Evolutionary conservation across 179 eudicot species (phyloP).

Genomic region (Camellia oleifera): DNA sequence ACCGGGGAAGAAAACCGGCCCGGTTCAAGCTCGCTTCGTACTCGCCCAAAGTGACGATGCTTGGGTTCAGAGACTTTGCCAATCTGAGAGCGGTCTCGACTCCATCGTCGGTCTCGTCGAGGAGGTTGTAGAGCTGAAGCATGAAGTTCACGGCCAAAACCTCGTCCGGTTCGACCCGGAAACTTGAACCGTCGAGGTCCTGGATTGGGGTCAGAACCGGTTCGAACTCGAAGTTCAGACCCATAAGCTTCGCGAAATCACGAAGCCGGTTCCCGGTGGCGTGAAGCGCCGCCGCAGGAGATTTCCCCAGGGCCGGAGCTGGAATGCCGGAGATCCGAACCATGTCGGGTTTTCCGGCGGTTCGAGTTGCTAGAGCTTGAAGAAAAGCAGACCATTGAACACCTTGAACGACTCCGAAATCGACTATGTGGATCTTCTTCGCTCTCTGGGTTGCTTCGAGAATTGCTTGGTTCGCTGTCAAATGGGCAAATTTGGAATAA

Average conservation of each 20-base stretch:
- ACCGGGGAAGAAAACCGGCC: slow-evolving; percentile 47
- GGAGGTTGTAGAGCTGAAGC: slow-evolving; percentile 73
- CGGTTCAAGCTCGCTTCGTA: slow-evolving; percentile 76
- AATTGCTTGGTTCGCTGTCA: slow-evolving; percentile 93
- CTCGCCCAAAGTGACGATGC: slow-evolving; percentile 74
- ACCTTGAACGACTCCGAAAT: slow-evolving; percentile 90
- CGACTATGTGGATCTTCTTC: slow-evolving; percentile 68
- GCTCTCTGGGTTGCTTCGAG: slow-evolving; percentile 71
- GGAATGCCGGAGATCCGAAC: slow-evolving; percentile 89
- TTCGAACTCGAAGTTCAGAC: slow-evolving; percentile 71
- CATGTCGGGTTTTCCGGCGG: slow-evolving; percentile 65
- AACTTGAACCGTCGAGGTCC: slow-evolving; percentile 49
- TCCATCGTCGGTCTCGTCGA: slow-evolving; percentile 41
- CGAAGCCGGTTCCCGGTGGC: slow-evolving; percentile 80
- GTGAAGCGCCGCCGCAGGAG: slow-evolving; percentile 35
- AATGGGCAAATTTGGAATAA: slow-evolving; percentile 73
- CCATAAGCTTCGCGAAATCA: slow-evolving; percentile 76
- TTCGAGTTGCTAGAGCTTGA: slow-evolving; percentile 84
- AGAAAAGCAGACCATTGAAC: slow-evolving; percentile 93
- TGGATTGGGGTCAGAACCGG: slow-evolving; percentile 50
- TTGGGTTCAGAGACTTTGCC: slow-evolving; percentile 69
- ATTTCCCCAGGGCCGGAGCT: slow-evolving; percentile 55
- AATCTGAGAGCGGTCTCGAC: slow-evolving; percentile 60
- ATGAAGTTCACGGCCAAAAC: slow-evolving; percentile 76
- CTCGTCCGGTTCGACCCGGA: slow-evolving; percentile 68